phyloP scores from a whole-genome alignment of 805 yeast species.

The Wickerhamiella occidentalis region DNA sequence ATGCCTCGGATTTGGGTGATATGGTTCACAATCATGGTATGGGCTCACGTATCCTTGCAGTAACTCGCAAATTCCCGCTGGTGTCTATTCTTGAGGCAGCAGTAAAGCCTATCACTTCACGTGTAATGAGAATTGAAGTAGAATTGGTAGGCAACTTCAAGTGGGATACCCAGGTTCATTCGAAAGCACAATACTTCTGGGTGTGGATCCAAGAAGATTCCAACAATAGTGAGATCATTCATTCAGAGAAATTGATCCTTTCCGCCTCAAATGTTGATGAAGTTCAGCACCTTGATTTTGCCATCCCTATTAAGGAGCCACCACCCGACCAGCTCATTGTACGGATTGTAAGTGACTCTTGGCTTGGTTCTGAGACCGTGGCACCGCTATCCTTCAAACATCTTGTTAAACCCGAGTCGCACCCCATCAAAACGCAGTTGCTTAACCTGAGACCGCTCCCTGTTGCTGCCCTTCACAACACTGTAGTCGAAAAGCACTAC shows the following conservation, averaged over 20 bases:
- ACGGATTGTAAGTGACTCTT: conserved; percentile 66
- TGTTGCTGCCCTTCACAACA: conserved; percentile 60
- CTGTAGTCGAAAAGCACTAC: conserved; percentile 57
- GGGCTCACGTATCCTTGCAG: conserved; percentile 50
- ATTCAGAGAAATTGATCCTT: conserved; percentile 68
- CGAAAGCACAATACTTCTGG: conserved; percentile 82
- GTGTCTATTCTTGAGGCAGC: conserved; percentile 58
- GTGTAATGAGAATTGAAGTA: conserved; percentile 73
- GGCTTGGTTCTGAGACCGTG: conserved; percentile 76
- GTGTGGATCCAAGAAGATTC: conserved; percentile 72
- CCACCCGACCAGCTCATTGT: conserved; percentile 81
- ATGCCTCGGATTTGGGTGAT: conserved; percentile 70
- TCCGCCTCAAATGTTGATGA: conserved; percentile 42
- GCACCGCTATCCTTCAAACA: conserved; percentile 81
- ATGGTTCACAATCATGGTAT: conserved; percentile 68
- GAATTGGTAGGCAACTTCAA: conserved; percentile 59
- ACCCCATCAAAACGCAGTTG: conserved; percentile 71
- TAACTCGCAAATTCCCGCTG: conserved; percentile 63
- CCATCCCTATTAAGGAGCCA: conserved; percentile 84
- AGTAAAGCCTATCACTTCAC: conserved; percentile 75
- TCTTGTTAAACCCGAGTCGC: conserved; percentile 76
- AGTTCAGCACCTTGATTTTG: conserved; percentile 70
- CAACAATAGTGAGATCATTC: conserved; percentile 57
- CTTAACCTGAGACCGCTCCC: conserved; percentile 80
- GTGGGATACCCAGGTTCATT: conserved; percentile 79